These are phyloP conservation scores for Fusarium gaditjirri DNA, from an alignment of 2,329 filamentous ascomycete genomes.

Conservation along the genomic window DNA sequence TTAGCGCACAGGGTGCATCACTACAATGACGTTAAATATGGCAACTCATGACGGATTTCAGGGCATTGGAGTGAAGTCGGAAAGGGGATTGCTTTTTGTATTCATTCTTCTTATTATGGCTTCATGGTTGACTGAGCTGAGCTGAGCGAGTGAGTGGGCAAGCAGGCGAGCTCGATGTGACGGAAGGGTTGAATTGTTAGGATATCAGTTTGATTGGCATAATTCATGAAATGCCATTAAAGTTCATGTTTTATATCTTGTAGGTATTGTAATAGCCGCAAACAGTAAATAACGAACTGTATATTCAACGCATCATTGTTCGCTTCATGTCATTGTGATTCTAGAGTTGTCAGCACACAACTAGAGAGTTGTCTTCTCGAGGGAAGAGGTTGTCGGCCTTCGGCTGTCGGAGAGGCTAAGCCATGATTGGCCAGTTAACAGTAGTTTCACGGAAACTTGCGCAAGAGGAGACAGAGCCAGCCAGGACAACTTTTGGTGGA, in stretches of 20 bases:
- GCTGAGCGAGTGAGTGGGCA: conserved; percentile 7
- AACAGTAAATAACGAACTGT: background rate
- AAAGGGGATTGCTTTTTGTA: conserved; percentile 24
- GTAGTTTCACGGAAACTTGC: conserved; percentile 27
- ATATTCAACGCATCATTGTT: background rate
- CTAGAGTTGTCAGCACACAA: conserved; percentile 27
- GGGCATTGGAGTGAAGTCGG: conserved; percentile 32
- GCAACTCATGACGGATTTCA: conserved; percentile 36
- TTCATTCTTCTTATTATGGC: conserved; percentile 12
- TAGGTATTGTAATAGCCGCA: conserved; percentile 2
- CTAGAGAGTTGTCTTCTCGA: conserved; percentile 26
- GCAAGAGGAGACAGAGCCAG: background rate
- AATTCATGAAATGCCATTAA: conserved; percentile 38
- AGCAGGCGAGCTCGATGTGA: conserved; percentile 17
- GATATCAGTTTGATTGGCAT: conserved; percentile 44
- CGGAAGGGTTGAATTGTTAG: conserved; percentile 29
- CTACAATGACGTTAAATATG: conserved; percentile 36
- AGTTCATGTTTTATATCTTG: conserved; percentile 20
- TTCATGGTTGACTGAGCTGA: conserved; percentile 17
- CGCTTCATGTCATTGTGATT: conserved; percentile 26
- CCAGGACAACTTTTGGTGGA: conserved; percentile 19
- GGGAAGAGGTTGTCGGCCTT: conserved; percentile 41
- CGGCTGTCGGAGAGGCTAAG: conserved; percentile 44
- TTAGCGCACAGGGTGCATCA: conserved; percentile 31
- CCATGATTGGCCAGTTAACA: conserved; percentile 41